A percentile compares a stretch with the other conserved stretches of the same genome.
Conservation (phyloP, 306 rosid species). For the Dalbergia oliveri region DNA sequence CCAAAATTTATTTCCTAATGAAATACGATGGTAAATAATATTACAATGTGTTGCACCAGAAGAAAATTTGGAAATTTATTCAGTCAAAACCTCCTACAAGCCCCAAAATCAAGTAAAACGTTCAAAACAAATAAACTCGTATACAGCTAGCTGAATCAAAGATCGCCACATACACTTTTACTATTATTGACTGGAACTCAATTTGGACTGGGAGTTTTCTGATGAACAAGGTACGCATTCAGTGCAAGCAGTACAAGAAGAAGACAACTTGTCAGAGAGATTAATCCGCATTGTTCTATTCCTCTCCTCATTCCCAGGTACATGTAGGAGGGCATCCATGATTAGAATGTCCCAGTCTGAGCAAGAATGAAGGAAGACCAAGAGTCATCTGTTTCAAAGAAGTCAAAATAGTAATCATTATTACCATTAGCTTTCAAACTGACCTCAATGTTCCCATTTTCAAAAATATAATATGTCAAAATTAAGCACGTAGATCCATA, state of each 20-base stretch:
- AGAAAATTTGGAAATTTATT: slow-evolving; percentile 46
- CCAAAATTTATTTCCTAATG: slow-evolving; percentile 27
- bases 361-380: slow-evolving; percentile 77
- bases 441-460: slow-evolving; percentile 5
- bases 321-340: slow-evolving; percentile 91
- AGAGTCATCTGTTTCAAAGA: slow-evolving; percentile 63
- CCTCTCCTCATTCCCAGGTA: slow-evolving; percentile 83
- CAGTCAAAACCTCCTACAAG: slow-evolving; percentile 28
- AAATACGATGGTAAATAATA: slow-evolving; percentile 20
- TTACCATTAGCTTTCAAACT: slow-evolving; percentile 18
- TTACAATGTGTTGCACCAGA: slow-evolving; percentile 22
- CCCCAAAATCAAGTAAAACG: slow-evolving; percentile 36
- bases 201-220: slow-evolving; percentile 54
- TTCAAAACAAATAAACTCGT: slow-evolving; percentile 18
- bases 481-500: slow-evolving; percentile 18
- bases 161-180: slow-evolving; percentile 32
- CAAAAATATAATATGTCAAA: background rate
- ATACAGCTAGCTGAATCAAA: background rate
- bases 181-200: slow-evolving; percentile 47
- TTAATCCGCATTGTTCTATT: slow-evolving; percentile 71
- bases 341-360: slow-evolving; percentile 89
- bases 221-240: slow-evolving; percentile 49
- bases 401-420: slow-evolving; percentile 36
- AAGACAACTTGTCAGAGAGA: slow-evolving; percentile 55
- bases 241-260: slow-evolving; percentile 61